These are phyloP conservation scores for Plasmodium vivax DNA, from an alignment of 169 alveolate genomes.

Conservation along the genomic window DNA sequence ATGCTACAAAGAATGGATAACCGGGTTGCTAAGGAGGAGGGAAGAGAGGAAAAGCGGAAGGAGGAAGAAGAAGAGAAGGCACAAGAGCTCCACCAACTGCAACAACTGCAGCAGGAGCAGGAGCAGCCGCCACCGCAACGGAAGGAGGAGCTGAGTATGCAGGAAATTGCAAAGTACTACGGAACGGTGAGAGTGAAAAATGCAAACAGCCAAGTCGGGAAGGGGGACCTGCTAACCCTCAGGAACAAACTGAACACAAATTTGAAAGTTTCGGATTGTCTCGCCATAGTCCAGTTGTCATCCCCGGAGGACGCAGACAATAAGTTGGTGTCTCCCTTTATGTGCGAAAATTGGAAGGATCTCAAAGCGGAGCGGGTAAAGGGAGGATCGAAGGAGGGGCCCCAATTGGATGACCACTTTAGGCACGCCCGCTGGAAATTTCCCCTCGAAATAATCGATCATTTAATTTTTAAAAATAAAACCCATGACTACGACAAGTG, in stretches of 20 bases:
- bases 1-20: background rate
- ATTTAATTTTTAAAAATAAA: constrained; percentile 35
- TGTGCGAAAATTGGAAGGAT: background rate
- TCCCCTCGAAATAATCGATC: constrained; percentile 24
- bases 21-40: constrained; percentile 14
- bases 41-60: background rate
- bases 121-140: background rate
- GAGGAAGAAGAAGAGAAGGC: background rate
- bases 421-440: background rate
- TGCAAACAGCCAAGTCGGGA: background rate
- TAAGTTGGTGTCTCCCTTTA: constrained; percentile 17
- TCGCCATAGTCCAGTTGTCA: constrained; percentile 20
- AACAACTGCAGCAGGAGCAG: too few relatives aligned
- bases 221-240: background rate
- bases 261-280: background rate
- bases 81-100: too few relatives aligned
- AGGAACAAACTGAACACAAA: constrained; percentile 31
- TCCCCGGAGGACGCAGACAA: constrained; percentile 10
- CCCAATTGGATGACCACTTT: background rate
- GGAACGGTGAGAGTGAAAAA: constrained; percentile 32
- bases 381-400: background rate
- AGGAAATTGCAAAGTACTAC: constrained; percentile 23
- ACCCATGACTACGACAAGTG: constrained; percentile 47
- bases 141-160: background rate
- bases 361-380: background rate